phyloP scores from a whole-genome alignment of 495 filamentous ascomycete genomes.

The Chaetomium fimeti region DNA sequence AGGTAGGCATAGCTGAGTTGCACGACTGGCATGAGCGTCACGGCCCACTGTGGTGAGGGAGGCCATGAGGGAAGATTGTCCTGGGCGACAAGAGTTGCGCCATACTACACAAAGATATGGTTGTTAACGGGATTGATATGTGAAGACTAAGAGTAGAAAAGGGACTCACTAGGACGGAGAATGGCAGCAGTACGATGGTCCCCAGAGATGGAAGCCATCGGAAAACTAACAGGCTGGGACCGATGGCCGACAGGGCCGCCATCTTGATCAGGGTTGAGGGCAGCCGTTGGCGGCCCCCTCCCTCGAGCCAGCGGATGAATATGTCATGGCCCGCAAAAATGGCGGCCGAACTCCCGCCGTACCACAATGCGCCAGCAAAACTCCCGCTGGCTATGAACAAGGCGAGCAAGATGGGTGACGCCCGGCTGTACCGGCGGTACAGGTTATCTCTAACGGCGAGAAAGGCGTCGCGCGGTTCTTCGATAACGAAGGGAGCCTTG shows the following conservation, averaged over 20 bases:
- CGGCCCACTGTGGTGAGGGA: slow-evolving; percentile 67
- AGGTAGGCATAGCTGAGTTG: slow-evolving; percentile 65
- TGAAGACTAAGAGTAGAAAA: no score
- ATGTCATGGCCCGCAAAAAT: slow-evolving; percentile 41
- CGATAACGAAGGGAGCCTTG: slow-evolving; percentile 73
- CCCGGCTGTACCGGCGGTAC: slow-evolving; percentile 52
- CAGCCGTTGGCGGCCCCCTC: neutral
- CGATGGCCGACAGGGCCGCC: slow-evolving; percentile 37
- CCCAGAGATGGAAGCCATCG: slow-evolving; percentile 35
- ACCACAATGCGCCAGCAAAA: slow-evolving; percentile 43
- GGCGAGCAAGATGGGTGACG: slow-evolving; percentile 59
- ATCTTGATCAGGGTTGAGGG: slow-evolving; percentile 17
- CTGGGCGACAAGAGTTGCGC: slow-evolving; percentile 22
- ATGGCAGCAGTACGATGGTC: slow-evolving; percentile 37
- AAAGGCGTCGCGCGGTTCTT: slow-evolving; percentile 66
- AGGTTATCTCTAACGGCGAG: slow-evolving; percentile 58
- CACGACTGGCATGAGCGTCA: slow-evolving; percentile 66
- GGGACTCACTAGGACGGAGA: slow-evolving; percentile 37
- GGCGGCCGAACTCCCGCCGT: slow-evolving; percentile 38
- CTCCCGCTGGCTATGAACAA: slow-evolving; percentile 55
- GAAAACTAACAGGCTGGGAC: slow-evolving; percentile 41
- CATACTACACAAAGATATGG: slow-evolving; percentile 25
- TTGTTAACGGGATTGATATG: neutral
- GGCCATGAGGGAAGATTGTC: slow-evolving; percentile 58
- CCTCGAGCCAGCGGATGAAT: slow-evolving; percentile 30